phyloP scores from a whole-genome alignment of 495 filamentous ascomycete genomes.

The Parathielavia appendiculata region DNA sequence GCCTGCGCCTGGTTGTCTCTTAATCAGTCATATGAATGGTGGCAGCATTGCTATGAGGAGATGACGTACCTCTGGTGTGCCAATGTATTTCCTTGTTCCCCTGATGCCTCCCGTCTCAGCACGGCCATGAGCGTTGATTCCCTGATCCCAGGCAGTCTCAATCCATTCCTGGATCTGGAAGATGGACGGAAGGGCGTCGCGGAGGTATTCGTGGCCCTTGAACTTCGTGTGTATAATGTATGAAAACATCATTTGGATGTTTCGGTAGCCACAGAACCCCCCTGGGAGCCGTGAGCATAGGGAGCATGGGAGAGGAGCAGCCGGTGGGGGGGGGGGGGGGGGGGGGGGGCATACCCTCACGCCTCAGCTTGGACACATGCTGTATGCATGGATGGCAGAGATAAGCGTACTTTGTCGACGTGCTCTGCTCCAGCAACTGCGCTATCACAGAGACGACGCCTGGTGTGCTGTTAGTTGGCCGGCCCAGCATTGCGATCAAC shows the following conservation, averaged over 20 bases:
- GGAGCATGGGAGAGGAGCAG: not conserved
- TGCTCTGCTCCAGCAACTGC: constrained; percentile 64
- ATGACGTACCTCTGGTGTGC: constrained; percentile 75
- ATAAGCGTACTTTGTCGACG: constrained; percentile 61
- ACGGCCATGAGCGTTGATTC: constrained; percentile 68
- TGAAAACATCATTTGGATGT: constrained; percentile 89
- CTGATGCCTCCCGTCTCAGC: constrained; percentile 81
- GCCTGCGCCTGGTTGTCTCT: constrained; percentile 63
- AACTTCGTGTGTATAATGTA: constrained; percentile 59
- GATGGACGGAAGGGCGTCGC: constrained; percentile 64
- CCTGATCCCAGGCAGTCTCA: constrained; percentile 83
- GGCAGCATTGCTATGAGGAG: not conserved
- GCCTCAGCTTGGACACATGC: constrained; percentile 75
- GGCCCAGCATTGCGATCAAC: not conserved
- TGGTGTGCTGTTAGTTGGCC: constrained; percentile 22
- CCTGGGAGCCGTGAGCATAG: constrained; percentile 36
- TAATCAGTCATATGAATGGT: not conserved
- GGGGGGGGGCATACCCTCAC: constrained; percentile 47
- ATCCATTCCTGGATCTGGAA: constrained; percentile 83
- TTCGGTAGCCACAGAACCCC: constrained; percentile 96
- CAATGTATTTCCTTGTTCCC: constrained; percentile 91
- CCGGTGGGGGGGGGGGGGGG: too few species aligned
- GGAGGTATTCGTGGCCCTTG: constrained; percentile 56
- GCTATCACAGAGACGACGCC: constrained; percentile 72
- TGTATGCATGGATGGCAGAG: constrained; percentile 70